phyloP scores from a whole-genome alignment of 1,284 basidiomycete genomes.

The Chiua sp. region DNA sequence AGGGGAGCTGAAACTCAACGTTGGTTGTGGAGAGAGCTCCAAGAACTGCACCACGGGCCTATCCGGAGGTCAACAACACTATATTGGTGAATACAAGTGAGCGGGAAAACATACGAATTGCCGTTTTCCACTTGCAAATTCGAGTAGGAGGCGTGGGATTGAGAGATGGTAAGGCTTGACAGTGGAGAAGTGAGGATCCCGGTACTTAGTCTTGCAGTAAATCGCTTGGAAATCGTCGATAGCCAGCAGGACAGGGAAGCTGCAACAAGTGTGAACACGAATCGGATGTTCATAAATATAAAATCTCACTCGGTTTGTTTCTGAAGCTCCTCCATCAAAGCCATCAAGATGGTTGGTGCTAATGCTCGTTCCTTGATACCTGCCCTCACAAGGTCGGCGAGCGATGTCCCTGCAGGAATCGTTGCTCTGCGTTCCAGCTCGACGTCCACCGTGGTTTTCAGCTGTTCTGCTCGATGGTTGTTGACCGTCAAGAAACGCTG shows the following conservation, averaged over 20 bases:
- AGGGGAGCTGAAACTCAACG: conserved; percentile 54
- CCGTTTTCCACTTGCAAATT: conserved; percentile 74
- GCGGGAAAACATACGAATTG: conserved; percentile 62
- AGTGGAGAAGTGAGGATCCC: conserved; percentile 75
- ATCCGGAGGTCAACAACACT: background rate
- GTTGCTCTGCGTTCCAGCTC: conserved; percentile 52
- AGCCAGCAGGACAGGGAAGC: conserved; percentile 80
- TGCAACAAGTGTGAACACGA: conserved; percentile 30
- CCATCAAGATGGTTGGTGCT: conserved; percentile 70
- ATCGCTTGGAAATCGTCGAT: conserved; percentile 89
- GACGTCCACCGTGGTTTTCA: conserved; percentile 48
- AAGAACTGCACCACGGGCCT: conserved; percentile 69
- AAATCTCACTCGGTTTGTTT: conserved; percentile 63
- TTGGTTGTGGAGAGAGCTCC: conserved; percentile 67
- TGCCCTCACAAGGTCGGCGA: conserved; percentile 64
- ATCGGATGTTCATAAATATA: background rate
- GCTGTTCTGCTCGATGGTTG: conserved; percentile 41
- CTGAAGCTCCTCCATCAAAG: conserved; percentile 69
- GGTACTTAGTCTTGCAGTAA: conserved; percentile 76
- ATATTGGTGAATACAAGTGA: background rate
- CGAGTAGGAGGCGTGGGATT: conserved; percentile 78
- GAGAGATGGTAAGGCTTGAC: conserved; percentile 86
- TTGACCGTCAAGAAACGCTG: conserved; percentile 66
- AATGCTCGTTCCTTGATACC: conserved; percentile 59
- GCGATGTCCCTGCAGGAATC: conserved; percentile 53